Evolutionary conservation across 352 stramenopile genomes (phyloP), one percentile per base, ranked within the genome.

Genomic region (Globisporangium okanoganense): DNA sequence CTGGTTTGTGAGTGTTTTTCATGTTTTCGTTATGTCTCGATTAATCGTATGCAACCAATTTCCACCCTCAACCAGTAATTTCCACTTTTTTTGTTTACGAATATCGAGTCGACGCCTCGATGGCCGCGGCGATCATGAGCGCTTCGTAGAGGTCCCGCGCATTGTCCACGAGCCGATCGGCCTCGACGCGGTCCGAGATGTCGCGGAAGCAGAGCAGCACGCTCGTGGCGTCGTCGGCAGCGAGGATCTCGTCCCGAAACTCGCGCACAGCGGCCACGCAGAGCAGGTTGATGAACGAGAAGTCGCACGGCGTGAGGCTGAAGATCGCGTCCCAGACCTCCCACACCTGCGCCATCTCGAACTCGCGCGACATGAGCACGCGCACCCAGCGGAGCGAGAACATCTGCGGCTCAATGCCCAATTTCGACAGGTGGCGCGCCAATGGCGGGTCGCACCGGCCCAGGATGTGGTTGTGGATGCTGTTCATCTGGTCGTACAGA

Each of bases 311-410:
- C 5, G 83, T 90, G 31, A 92, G 67, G 20, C 71, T 78, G 59
- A 92, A 90, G 60, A 92, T 88, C 29, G 83, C 71, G 58, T 92
- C 80, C 83, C 83, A 92, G 53, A 92, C 67, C 20, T 81, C 77
- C 83, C 83, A 92, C 62, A 90, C 83, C 38, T 90, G 77, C n/a
- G 72, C 61, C 40, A 81, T 81, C 35, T 84, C 77, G 50, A 88
- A 92, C 65, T 92, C 83, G 10, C 83, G 75, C 31, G 83, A 77
- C 76, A 92, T 87, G 49, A 92, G 68, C 35, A 92, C 78, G 18
- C 83, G 83, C 20, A 92, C 76, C 83, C 83, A 92, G 0, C 80
- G 73, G 24, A 92, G 68, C 13, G 89, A 44, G 53, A 89, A 90
- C 56, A 92, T 85, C 61, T 90, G 76, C 4, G 83, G 83, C 66